Base-by-base conservation (phyloP, 2,329 filamentous ascomycete genomes). In the Akanthomyces muscarius region DNA sequence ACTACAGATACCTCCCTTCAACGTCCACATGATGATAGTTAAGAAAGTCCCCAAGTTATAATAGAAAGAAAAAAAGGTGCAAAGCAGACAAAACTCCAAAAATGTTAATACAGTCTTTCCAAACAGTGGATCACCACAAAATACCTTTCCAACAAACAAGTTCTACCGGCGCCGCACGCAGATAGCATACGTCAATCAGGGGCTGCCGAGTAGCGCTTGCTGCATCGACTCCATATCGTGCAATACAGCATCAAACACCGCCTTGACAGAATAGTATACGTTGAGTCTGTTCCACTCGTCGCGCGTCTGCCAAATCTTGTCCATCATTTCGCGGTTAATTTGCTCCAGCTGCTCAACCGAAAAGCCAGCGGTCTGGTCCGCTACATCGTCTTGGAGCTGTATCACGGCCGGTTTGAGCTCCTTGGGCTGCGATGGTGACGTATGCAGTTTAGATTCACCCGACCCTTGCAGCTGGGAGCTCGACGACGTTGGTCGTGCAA, bases 301-400 rank as follows among this genome's bases (percentile, higher is more conserved):
- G 56, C 92, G 84, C 65, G 84, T 84, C 65, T 82, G 83, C 95
- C 95, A 99, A 51, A 98, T 84, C 66, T 88, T 86, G 65, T 94
- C 90, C 94, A 98, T 98, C 66, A 98, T 80, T 68, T 89, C 87
- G 8, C 92, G 89, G 73, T 93, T 93, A 73, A 97, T 88, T 75
- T 98, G 94, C 79, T 98, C 94, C 23, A 99, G 80, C 74, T 99
- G 94, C 77, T 99, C 95, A 59, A 99, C 90, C 0, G 89, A 90
- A 73, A 90, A 91, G 0, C 91, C 91, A 23, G 86, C 88, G 2
- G 90, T 94, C 51, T 82, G 80, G 33, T 83, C 77, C 0, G 88
- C 87, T 41, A 97, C 78, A 44, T 86, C 80, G 0, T 80, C 73
- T 63, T 92, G 81, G 62, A 96, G 82, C 7, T 78, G 73, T 2